These are phyloP conservation scores for Pharus latifolius DNA, from an alignment of 176 grass and related monocot genomes.

Conservation along the genomic window DNA sequence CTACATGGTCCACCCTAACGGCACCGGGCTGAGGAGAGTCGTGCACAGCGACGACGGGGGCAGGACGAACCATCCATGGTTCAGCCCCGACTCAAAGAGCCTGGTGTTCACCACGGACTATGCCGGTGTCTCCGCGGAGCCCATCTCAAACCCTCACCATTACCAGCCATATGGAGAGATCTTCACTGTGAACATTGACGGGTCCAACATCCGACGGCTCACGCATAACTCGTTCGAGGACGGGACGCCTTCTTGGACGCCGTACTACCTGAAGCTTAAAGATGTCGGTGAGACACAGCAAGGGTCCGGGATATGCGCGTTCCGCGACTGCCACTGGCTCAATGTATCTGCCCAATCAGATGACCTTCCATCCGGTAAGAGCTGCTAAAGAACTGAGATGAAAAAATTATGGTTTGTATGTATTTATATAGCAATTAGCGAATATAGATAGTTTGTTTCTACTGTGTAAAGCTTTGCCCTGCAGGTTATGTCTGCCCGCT, in stretches of 20 bases:
- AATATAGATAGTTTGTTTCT: too few species aligned
- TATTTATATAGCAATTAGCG: too few species aligned
- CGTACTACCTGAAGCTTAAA: constrained; percentile 24
- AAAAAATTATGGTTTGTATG: neutral
- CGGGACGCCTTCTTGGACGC: constrained; percentile 78
- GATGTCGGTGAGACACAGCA: constrained; percentile 58
- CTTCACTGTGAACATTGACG: constrained; percentile 64
- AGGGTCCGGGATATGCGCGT: constrained; percentile 32
- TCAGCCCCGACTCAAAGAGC: constrained; percentile 73
- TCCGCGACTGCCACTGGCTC: constrained; percentile 86
- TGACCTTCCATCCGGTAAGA: neutral
- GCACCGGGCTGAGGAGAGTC: constrained; percentile 54
- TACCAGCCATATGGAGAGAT: constrained; percentile 96
- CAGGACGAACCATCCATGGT: constrained; percentile 73
- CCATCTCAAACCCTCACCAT: constrained; percentile 76
- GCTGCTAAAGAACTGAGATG: neutral
- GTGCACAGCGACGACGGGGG: constrained; percentile 70
- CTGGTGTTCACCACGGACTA: constrained; percentile 83
- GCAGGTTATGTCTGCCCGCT: neutral
- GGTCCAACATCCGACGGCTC: constrained; percentile 42
- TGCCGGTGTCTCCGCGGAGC: constrained; percentile 71
- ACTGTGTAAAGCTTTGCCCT: neutral
- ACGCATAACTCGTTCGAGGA: constrained; percentile 91
- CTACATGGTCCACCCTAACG: constrained; percentile 77
- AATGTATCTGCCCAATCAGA: constrained; percentile 12